These are phyloP conservation scores for Nelumbo lutea DNA, from an alignment of 164 flowering plant genomes.

Conservation along the genomic window DNA sequence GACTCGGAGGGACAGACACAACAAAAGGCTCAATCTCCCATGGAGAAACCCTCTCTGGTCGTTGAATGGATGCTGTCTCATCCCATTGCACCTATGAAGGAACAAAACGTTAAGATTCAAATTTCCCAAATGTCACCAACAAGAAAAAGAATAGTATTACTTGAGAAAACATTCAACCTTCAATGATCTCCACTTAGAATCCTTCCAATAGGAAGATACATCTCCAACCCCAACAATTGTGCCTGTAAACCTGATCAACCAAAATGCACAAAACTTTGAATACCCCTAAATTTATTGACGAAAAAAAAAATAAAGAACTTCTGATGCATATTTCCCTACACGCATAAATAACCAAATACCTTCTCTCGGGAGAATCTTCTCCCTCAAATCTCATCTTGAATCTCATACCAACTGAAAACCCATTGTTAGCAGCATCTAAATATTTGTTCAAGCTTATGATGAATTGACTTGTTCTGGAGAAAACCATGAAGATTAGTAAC, in stretches of 20 bases:
- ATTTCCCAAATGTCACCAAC: not conserved
- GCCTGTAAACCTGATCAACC: constrained; percentile 52
- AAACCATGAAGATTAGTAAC: constrained; percentile 4
- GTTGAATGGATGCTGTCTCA: constrained; percentile 59
- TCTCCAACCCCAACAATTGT: constrained; percentile 70
- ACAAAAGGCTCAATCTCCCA: constrained; percentile 89
- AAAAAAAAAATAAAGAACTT: too few species aligned
- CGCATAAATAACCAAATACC: constrained; percentile 27
- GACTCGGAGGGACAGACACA: constrained; percentile 33
- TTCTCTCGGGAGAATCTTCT: constrained; percentile 77
- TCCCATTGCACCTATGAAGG: constrained; percentile 88
- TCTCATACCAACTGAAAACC: constrained; percentile 60
- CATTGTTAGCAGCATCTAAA: constrained; percentile 49
- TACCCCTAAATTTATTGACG: not conserved
- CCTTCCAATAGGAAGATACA: constrained; percentile 58
- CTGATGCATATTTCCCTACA: not conserved
- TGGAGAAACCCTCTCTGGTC: constrained; percentile 88
- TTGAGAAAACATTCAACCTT: constrained; percentile 32
- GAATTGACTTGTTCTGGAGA: constrained; percentile 73
- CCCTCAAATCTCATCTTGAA: constrained; percentile 85
- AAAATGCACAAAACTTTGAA: not conserved
- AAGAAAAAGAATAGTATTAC: not conserved
- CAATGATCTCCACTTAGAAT: constrained; percentile 67
- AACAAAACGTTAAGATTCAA: not conserved
- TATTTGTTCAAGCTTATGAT: constrained; percentile 69